A percentile compares a stretch with the other conserved stretches of the same genome.
Evolutionary conservation across 768 basidiomycete genomes (phyloP).

Genomic region (Calocera cornea): DNA sequence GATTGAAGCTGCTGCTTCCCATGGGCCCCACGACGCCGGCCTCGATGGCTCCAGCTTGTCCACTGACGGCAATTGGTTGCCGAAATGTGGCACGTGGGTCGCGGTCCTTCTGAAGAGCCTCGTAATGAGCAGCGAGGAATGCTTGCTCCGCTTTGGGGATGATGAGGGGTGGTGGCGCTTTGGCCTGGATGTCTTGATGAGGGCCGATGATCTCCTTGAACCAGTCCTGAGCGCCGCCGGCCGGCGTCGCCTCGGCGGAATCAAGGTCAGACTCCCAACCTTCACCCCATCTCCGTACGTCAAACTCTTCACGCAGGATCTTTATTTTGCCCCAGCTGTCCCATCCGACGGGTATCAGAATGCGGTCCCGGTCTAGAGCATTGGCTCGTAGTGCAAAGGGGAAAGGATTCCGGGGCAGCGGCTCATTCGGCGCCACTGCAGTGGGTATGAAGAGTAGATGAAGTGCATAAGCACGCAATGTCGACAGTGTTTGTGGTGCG

Average conservation of each 20-base stretch:
- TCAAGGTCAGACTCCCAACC: conserved; percentile 63
- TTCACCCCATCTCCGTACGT: conserved; percentile 64
- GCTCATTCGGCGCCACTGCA: conserved; percentile 37
- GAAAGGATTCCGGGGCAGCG: conserved; percentile 62
- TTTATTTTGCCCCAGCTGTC: conserved; percentile 95
- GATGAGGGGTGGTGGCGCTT: conserved; percentile 58
- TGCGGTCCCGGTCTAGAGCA: conserved; percentile 79
- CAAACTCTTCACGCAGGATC: conserved; percentile 82
- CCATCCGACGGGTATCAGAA: conserved; percentile 92
- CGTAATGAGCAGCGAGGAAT: conserved; percentile 83
- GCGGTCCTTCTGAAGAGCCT: conserved; percentile 79
- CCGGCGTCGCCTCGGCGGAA: conserved; percentile 25
- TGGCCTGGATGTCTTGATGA: conserved; percentile 56
- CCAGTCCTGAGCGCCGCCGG: conserved; percentile 48
- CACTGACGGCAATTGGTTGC: conserved; percentile 42
- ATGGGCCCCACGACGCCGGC: conserved; percentile 83
- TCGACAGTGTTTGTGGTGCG: conserved; percentile 56
- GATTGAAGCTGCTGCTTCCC: conserved; percentile 67
- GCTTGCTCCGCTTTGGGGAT: conserved; percentile 76
- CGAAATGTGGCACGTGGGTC: conserved; percentile 83
- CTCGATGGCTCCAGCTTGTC: conserved; percentile 22
- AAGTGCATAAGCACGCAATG: conserved; percentile 70
- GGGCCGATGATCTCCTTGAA: conserved; percentile 59
- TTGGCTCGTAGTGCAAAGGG: conserved; percentile 81
- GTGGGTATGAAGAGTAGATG: conserved; percentile 69